A percentile compares a stretch with the other conserved stretches of the same genome.
These are phyloP conservation scores for Ligustrum vulgare DNA, from an alignment of 257 asterid species.

Conservation along the genomic window DNA sequence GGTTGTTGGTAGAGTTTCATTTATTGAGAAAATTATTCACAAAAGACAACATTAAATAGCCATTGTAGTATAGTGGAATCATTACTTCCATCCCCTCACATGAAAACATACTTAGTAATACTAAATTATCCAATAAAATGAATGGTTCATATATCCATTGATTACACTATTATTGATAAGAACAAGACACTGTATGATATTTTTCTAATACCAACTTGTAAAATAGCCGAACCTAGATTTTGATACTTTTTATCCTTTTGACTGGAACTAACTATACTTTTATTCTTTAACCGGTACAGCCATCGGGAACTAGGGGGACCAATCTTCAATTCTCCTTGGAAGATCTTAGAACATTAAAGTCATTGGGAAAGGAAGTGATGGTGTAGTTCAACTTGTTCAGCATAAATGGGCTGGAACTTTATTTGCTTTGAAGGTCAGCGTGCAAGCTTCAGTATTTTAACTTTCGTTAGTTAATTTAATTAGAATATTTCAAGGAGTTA, in stretches of 20 bases:
- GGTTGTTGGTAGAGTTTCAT: not conserved
- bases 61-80: not conserved
- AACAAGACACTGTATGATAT: not conserved
- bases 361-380: constrained; percentile 98
- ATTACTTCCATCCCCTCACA: not conserved
- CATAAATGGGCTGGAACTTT: constrained; percentile 95
- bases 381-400: constrained; percentile 95
- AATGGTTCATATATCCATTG: not conserved
- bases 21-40: not conserved
- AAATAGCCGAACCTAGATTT: not conserved
- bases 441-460: constrained; percentile 8
- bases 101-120: not conserved
- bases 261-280: constrained; percentile 26
- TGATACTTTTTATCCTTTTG: not conserved
- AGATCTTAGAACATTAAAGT: constrained; percentile 96
- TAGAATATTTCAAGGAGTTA: constrained; percentile 7
- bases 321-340: constrained; percentile 90
- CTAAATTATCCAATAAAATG: not conserved
- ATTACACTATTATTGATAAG: not conserved
- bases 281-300: constrained; percentile 37
- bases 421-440: constrained; percentile 87
- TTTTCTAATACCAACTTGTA: not conserved
- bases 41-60: not conserved
- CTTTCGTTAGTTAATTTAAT: constrained; percentile 14
- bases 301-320: constrained; percentile 63